Percentiles rank a stretch among this genome's conserved stretches.
Conservation (phyloP, 2,329 filamentous ascomycete genomes). For the Talaromyces sp. region DNA sequence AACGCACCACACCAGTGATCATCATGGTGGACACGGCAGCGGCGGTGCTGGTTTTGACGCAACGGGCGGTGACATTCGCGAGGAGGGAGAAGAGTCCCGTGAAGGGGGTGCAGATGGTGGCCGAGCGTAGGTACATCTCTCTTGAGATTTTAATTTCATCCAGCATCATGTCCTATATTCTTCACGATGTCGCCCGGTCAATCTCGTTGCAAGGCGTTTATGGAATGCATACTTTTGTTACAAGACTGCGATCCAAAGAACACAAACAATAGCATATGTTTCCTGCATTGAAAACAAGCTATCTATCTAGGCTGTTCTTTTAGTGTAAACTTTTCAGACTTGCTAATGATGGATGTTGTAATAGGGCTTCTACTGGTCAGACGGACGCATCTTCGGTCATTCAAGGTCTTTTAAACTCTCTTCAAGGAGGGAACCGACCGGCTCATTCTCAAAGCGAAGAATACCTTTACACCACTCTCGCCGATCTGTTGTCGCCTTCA, state of each 20-base stretch:
- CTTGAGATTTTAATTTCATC: conserved; percentile 25
- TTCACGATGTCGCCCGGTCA: neutral
- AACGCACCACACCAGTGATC: conserved; percentile 56
- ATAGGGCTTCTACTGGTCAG: conserved; percentile 60
- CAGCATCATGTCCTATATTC: conserved; percentile 5
- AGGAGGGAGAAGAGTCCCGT: conserved; percentile 83
- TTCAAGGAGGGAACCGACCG: conserved; percentile 58
- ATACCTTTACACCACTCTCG: conserved; percentile 75
- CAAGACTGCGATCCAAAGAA: conserved; percentile 16
- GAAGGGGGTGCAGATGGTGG: conserved; percentile 95
- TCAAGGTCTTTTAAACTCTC: conserved; percentile 82
- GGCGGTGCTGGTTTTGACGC: conserved; percentile 83
- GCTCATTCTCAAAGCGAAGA: conserved; percentile 52
- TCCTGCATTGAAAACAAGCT: conserved; percentile 13
- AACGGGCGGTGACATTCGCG: conserved; percentile 85
- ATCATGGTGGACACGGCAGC: conserved; percentile 59
- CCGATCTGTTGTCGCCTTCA: conserved; percentile 76
- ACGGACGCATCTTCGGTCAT: conserved; percentile 75
- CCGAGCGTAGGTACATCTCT: conserved; percentile 89
- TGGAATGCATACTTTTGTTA: conserved; percentile 19
- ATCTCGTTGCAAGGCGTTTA: conserved; percentile 17
- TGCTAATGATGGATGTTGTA: conserved; percentile 24
- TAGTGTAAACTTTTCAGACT: conserved; percentile 17
- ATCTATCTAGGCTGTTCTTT: conserved; percentile 13
- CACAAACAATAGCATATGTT: conserved; percentile 10